Evolutionary conservation across 805 yeast genomes (phyloP), one percentile per base, ranked within the genome.

Genomic region (Candida glaebosa): DNA sequence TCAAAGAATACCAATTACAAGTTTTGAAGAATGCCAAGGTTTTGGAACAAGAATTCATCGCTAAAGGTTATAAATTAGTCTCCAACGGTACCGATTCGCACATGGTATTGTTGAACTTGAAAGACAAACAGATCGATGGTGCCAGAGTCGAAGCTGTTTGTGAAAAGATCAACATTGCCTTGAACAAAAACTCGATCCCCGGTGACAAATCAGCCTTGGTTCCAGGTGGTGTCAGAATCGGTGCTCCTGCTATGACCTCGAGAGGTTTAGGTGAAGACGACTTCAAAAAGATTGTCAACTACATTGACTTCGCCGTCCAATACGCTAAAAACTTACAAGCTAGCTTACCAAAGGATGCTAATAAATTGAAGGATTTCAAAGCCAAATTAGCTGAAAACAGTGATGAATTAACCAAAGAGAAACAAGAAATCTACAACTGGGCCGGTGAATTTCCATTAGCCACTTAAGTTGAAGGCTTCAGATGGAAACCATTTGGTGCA

Each of bases 211-310:
- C 96, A 34, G 99, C 99, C 25, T 75, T 91, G 46, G 88, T 87
- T 62, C 99, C 99, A 58, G 87, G 95, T 47, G 99, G 99, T 55
- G 73, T 91, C 51, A 85, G 99, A 74, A 84, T 91, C 47, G 99
- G 99, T 56, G 87, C 98, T 14, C 99, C 99, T 45, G 98, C 98
- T 37, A 91, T 91, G 98, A 84, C 97, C 42, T 87, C 97, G 39
- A 83, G 99, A 73, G 97, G 96, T 37, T 84, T 91, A 56, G 86
- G 89, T 45, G 89, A 86, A 65, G 82, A 73, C 45, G 97, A 93
- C 62, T 93, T 91, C 67, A 76, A 67, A 55, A 79, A 76, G 59
- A 85, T 91, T 56, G 96, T 82, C 40, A 71, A 74, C 50, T 90
- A 81, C 77, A 86, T 87, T 65, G 89, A 84, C 73, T 71, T 67